phyloP scores from a whole-genome alignment of 208 protist genomes.

The Strigomonas galati region DNA sequence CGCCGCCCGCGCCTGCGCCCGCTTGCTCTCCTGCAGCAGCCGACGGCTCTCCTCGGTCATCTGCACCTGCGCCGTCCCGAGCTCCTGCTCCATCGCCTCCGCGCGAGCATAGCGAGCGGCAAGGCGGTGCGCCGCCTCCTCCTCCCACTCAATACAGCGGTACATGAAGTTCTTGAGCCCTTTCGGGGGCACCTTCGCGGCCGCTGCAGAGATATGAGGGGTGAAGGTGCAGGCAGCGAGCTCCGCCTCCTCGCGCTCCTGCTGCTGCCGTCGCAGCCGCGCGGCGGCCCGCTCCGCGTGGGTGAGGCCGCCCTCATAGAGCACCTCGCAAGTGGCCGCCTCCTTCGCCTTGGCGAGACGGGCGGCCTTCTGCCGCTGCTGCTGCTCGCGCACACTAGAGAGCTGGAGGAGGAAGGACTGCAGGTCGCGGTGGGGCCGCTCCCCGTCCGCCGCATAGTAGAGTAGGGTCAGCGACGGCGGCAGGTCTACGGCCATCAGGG shows the following conservation, averaged over 20 bases:
- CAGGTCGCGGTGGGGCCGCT: neutral
- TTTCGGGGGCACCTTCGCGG: constrained; percentile 28
- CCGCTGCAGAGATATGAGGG: constrained; percentile 29
- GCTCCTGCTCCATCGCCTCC: constrained; percentile 18
- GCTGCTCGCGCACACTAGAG: neutral
- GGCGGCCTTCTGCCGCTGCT: constrained; percentile 1
- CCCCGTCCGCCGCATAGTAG: constrained; percentile 9
- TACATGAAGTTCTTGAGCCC: constrained; percentile 52
- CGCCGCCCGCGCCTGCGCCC: neutral
- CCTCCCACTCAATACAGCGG: constrained; percentile 56
- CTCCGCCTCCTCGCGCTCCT: constrained; percentile 27
- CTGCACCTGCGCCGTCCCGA: constrained; percentile 16
- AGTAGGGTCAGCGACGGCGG: constrained; percentile 8
- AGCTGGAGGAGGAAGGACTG: neutral
- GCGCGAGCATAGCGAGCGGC: constrained; percentile 34
- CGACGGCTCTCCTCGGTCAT: constrained; percentile 28
- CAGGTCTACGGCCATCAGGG: neutral
- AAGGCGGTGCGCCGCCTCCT: constrained; percentile 25
- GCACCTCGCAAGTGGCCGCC: constrained; percentile 53
- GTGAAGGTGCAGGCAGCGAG: constrained; percentile 50
- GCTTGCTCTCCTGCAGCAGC: constrained; percentile 26
- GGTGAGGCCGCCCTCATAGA: constrained; percentile 59
- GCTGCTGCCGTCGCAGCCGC: constrained; percentile 32
- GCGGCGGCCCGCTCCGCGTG: constrained; percentile 32
- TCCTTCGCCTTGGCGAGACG: constrained; percentile 21